Evolutionary conservation across 2,329 filamentous ascomycete species (phyloP).

Genomic region (Claviceps spartinae): DNA sequence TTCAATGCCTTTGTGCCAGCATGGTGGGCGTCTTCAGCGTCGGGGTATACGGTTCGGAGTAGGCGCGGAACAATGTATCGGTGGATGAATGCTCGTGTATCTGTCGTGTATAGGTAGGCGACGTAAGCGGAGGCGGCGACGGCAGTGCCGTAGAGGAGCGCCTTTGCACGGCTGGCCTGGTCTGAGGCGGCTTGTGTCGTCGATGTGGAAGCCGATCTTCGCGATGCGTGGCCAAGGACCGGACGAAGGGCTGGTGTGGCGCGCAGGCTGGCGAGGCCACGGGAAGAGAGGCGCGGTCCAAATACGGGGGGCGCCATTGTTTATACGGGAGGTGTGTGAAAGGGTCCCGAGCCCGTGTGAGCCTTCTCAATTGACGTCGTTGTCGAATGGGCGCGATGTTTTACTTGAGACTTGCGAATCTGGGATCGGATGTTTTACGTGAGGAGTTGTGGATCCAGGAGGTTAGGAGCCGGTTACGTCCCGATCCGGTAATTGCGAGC

Average conservation of each 20-base stretch:
- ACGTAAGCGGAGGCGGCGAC: constrained; percentile 29
- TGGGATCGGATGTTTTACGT: background rate
- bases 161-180: constrained; percentile 21
- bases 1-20: constrained; percentile 59
- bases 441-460: background rate
- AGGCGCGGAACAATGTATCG: constrained; percentile 52
- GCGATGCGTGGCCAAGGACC: constrained; percentile 10
- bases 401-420: background rate
- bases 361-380: constrained; percentile 8
- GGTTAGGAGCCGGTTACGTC: background rate
- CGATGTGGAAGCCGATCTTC: constrained; percentile 19
- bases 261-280: constrained; percentile 6
- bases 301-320: constrained; percentile 8
- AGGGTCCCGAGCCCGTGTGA: constrained; percentile 4
- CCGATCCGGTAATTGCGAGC: too few species aligned
- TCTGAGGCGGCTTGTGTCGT: constrained; percentile 14
- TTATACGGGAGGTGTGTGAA: background rate
- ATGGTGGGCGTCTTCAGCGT: constrained; percentile 89
- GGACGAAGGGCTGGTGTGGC: background rate
- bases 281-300: constrained; percentile 7
- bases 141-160: constrained; percentile 26
- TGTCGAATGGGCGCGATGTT: background rate
- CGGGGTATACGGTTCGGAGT: constrained; percentile 52
- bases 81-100: constrained; percentile 59
- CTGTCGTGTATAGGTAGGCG: constrained; percentile 57